Percentiles rank a stretch among this genome's conserved stretches.
phyloP scores from a whole-genome alignment of 495 filamentous ascomycete species.

The Penicillium steckii region DNA sequence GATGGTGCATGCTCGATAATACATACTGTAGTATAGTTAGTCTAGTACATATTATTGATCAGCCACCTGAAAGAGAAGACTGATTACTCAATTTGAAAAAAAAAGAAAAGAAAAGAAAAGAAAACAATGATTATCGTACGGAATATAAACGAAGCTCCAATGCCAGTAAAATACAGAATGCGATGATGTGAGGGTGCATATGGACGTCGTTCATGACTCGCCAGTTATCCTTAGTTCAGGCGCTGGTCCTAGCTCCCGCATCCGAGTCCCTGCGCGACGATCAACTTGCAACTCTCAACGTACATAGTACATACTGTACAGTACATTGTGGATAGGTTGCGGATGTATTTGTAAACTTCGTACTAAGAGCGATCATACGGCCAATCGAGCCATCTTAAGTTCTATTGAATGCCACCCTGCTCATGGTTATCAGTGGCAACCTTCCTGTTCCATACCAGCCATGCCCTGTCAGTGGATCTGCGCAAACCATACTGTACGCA shows the following conservation, averaged over 20 bases:
- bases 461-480: too few relatives aligned
- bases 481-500: background rate
- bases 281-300: background rate
- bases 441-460: too few relatives aligned
- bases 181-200: background rate
- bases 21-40: background rate
- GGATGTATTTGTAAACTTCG: too few relatives aligned
- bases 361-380: too few relatives aligned
- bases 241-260: conserved; percentile 1
- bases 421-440: background rate
- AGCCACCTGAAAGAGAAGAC: too few relatives aligned
- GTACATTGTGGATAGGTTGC: background rate
- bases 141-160: too few relatives aligned
- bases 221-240: background rate
- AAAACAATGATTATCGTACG: too few relatives aligned
- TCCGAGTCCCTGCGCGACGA: background rate
- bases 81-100: too few relatives aligned
- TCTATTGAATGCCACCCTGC: too few relatives aligned
- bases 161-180: background rate
- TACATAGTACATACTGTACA: background rate
- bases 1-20: too few relatives aligned
- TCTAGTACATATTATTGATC: background rate
- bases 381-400: background rate
- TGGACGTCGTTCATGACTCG: background rate
- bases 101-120: too few relatives aligned